Conservation (phyloP, 805 yeast genomes). For the Debaryomyces tyrocola region DNA sequence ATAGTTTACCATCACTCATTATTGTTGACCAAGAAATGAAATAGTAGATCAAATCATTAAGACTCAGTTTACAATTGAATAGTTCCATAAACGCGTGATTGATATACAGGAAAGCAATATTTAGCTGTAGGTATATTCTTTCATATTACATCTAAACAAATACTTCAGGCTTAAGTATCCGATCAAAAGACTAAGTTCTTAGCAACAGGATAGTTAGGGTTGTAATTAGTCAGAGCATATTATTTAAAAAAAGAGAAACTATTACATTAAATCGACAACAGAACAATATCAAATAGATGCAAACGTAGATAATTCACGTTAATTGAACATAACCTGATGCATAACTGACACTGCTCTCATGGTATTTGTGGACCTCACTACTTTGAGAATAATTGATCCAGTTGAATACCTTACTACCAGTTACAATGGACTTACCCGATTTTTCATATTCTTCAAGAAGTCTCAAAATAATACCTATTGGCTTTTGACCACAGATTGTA, state of each 20-base stretch:
- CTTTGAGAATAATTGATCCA: constrained; percentile 88
- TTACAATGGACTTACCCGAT: constrained; percentile 4
- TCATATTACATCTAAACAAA: no score
- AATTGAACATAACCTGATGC: constrained; percentile 66
- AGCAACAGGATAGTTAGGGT: no score
- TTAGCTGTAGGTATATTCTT: no score
- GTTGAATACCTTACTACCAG: constrained; percentile 33
- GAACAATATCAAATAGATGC: not conserved
- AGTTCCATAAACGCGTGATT: no score
- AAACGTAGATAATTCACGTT: not conserved
- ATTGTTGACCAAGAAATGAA: not conserved
- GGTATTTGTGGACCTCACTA: constrained; percentile 42
- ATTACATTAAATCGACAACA: no score
- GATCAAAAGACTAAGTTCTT: no score
- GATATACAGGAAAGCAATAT: no score
- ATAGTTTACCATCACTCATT: constrained; percentile 41
- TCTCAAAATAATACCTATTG: constrained; percentile 64
- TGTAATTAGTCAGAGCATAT: no score
- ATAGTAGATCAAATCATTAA: no score
- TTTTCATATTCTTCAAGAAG: constrained; percentile 42
- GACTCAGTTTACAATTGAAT: no score
- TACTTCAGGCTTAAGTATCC: no score
- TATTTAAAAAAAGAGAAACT: no score
- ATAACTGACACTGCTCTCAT: constrained; percentile 87
- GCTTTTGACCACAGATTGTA: constrained; percentile 92